phyloP scores from a whole-genome alignment of 1,284 basidiomycete genomes.

The Pseudozyma flocculosa region DNA sequence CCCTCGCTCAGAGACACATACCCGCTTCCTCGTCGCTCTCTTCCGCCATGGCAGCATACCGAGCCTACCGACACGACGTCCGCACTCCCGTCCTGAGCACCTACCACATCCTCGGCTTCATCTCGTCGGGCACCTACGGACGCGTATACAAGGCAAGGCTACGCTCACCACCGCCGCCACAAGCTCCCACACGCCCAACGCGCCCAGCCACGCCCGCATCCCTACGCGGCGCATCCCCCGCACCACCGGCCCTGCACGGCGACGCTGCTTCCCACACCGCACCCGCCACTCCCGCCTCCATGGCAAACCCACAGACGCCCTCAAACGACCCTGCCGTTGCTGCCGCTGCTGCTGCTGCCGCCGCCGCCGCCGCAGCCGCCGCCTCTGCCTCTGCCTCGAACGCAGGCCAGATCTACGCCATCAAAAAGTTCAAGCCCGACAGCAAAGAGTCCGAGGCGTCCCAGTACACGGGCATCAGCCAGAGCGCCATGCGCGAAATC shows the following conservation, averaged over 20 bases:
- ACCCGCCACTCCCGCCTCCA: no score
- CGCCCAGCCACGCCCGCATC: no score
- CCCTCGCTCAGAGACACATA: slow-evolving; percentile 19
- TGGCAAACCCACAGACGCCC: no score
- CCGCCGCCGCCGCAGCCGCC: neutral
- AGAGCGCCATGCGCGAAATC: slow-evolving; percentile 94
- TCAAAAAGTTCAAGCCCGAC: slow-evolving; percentile 99
- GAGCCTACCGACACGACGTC: slow-evolving; percentile 39
- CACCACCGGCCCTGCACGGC: no score
- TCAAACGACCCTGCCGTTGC: no score
- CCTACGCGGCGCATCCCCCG: no score
- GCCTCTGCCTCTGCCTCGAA: no score
- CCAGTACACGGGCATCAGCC: slow-evolving; percentile 94
- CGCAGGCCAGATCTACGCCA: slow-evolving; percentile 70
- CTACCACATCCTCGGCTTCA: slow-evolving; percentile 92
- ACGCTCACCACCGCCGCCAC: slow-evolving; percentile 1
- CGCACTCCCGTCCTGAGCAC: slow-evolving; percentile 42
- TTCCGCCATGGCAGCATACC: slow-evolving; percentile 49
- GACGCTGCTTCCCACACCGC: no score
- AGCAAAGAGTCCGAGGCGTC: slow-evolving; percentile 62
- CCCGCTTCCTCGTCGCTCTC: slow-evolving; percentile 21
- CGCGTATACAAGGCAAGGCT: slow-evolving; percentile 91
- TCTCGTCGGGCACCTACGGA: slow-evolving; percentile 96
- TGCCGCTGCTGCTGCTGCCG: no score
- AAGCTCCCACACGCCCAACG: no score